A percentile compares a stretch with the other conserved stretches of the same genome.
Conservation (phyloP, 805 yeast species). For the Candida khao-thaluensis region DNA sequence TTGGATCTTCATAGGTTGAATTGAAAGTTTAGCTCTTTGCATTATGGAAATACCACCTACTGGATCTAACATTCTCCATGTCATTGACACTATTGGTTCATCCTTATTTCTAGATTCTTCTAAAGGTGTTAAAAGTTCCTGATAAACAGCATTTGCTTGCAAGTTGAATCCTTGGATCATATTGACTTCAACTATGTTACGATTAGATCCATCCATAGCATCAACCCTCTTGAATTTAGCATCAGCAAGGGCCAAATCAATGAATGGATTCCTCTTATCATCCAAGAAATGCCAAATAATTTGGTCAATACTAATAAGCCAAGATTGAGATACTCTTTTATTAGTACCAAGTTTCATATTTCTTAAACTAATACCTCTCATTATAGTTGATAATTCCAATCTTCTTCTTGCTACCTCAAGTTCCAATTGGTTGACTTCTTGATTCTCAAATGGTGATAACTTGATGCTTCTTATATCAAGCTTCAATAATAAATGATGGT, state of each 20-base stretch:
- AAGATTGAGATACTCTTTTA: constrained; percentile 22
- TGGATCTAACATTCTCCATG: constrained; percentile 81
- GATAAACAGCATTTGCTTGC: constrained; percentile 55
- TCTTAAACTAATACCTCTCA: constrained; percentile 29
- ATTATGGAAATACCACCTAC: constrained; percentile 91
- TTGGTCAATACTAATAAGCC: constrained; percentile 53
- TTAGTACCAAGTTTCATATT: constrained; percentile 20
- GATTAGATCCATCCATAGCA: constrained; percentile 63
- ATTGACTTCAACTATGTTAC: constrained; percentile 56
- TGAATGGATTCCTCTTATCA: constrained; percentile 57
- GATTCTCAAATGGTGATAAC: constrained; percentile 20
- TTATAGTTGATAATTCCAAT: constrained; percentile 34
- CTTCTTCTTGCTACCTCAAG: constrained; percentile 33
- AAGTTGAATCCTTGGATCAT: constrained; percentile 71
- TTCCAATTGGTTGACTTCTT: constrained; percentile 24
- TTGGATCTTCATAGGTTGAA: constrained; percentile 69
- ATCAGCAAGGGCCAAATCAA: constrained; percentile 66
- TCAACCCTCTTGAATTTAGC: constrained; percentile 62
- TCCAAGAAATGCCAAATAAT: constrained; percentile 69
- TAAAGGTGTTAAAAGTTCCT: constrained; percentile 65
- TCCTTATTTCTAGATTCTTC: constrained; percentile 12
- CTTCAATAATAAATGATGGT: constrained; percentile 36
- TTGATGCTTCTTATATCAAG: constrained; percentile 34
- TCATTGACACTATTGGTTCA: constrained; percentile 26
- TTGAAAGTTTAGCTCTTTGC: constrained; percentile 55